Evolutionary conservation across 345 rosid species (phyloP).

Genomic region (Bruguiera gymnorhiza): DNA sequence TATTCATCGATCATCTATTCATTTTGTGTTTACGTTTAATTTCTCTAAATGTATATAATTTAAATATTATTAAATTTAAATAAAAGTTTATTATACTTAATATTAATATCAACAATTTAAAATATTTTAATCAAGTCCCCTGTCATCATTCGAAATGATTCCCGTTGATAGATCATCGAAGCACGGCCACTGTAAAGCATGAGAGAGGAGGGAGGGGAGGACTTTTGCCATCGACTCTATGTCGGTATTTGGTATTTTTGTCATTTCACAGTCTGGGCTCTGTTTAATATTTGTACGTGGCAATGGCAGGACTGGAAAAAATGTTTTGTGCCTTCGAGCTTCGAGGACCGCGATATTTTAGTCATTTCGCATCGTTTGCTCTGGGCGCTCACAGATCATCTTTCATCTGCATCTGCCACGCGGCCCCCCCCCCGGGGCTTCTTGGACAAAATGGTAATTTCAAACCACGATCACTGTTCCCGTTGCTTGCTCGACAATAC

Average conservation of each 20-base stretch:
- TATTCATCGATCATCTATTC: not conserved
- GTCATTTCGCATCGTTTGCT: too few species aligned
- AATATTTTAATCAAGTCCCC: too few species aligned
- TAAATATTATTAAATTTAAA: too few species aligned
- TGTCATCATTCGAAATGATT: conserved; percentile 14
- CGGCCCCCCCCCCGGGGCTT: not conserved
- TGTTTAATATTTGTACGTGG: too few species aligned
- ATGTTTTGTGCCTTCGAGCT: too few species aligned
- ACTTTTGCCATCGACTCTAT: not conserved
- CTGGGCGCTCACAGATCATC: not conserved
- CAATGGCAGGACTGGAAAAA: too few species aligned
- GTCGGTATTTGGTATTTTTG: not conserved
- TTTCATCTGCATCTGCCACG: not conserved
- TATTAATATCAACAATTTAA: too few species aligned
- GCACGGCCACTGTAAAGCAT: not conserved
- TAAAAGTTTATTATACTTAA: too few species aligned
- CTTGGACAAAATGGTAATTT: conserved; percentile 6
- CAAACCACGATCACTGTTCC: not conserved
- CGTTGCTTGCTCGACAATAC: too few species aligned
- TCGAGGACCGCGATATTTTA: too few species aligned
- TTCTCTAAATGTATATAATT: too few species aligned
- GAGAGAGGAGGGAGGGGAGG: not conserved
- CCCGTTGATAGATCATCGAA: not conserved
- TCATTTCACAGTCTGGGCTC: not conserved
- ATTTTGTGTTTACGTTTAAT: too few species aligned